Evolutionary conservation across 2,329 filamentous ascomycete genomes (phyloP).

Genomic region (Lithohypha guttulata): DNA sequence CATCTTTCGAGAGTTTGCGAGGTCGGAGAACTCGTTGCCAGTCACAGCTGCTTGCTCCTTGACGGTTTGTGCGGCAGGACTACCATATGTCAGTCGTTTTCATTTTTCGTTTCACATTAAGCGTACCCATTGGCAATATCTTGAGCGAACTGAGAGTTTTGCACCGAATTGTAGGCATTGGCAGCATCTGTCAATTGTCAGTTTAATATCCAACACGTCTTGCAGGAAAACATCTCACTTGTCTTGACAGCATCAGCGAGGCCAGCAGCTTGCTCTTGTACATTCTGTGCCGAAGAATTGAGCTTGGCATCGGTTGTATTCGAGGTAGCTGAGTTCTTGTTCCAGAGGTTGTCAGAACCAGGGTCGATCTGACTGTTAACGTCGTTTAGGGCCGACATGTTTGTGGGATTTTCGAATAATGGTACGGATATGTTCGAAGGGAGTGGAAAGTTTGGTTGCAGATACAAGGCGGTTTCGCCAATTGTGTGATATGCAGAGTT

Average conservation of each 20-base stretch:
- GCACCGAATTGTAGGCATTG: constrained; percentile 37
- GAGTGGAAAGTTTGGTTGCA: no score
- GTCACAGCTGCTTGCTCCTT: constrained; percentile 48
- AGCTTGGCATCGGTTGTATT: neutral
- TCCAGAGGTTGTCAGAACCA: neutral
- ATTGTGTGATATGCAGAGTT: no score
- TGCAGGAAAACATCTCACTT: constrained; percentile 7
- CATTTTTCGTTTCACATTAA: neutral
- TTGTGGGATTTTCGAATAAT: neutral
- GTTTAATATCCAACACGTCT: neutral
- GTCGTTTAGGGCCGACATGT: constrained; percentile 1
- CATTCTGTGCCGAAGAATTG: neutral
- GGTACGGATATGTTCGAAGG: neutral
- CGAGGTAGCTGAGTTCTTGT: neutral
- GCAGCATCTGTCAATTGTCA: constrained; percentile 33
- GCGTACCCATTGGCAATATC: constrained; percentile 25
- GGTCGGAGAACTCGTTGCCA: constrained; percentile 46
- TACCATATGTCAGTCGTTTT: constrained; percentile 2
- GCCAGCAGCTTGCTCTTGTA: constrained; percentile 2
- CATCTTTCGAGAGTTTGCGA: constrained; percentile 43
- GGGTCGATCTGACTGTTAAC: constrained; percentile 5
- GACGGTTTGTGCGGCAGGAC: constrained; percentile 47
- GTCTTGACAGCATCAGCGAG: neutral
- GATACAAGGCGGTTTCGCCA: no score
- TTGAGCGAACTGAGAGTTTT: constrained; percentile 41